Percentiles rank a stretch among this genome's conserved stretches.
phyloP scores from a whole-genome alignment of 2,329 filamentous ascomycete genomes.

The Aureobasidium sp. region DNA sequence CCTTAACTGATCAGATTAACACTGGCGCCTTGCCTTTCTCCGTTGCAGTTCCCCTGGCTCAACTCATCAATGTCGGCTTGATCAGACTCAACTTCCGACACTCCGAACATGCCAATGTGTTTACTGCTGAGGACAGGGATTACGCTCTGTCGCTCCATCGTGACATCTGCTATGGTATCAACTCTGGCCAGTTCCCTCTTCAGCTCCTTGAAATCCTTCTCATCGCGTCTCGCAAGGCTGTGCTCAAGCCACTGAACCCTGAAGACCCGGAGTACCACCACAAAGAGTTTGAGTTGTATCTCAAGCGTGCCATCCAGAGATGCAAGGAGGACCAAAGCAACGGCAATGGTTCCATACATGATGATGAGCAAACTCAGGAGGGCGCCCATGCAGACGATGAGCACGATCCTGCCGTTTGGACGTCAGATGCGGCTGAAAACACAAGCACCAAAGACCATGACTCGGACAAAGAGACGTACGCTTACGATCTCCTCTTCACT shows the following conservation, averaged over 20 bases:
- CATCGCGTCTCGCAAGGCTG: background rate
- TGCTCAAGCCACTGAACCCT: background rate
- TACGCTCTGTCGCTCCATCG: background rate
- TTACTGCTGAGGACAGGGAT: background rate
- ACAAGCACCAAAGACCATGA: background rate
- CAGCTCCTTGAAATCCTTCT: constrained; percentile 1
- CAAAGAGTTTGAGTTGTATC: constrained; percentile 3
- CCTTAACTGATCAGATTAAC: background rate
- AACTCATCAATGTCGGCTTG: constrained; percentile 12
- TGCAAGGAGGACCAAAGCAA: background rate
- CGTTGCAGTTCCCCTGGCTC: constrained; percentile 1
- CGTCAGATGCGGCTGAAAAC: background rate
- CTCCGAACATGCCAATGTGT: background rate
- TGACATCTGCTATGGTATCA: constrained; percentile 4
- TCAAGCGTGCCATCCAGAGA: background rate
- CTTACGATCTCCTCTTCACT: too few species aligned
- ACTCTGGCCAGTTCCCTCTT: background rate
- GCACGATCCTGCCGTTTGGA: background rate
- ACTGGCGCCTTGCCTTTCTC: background rate
- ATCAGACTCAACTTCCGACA: constrained; percentile 8
- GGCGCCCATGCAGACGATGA: background rate
- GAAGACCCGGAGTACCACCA: background rate
- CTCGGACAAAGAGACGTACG: background rate
- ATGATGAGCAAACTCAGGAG: background rate
- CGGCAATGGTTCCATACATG: background rate